These are phyloP conservation scores for Blastobotrys muscicola DNA, from an alignment of 805 yeast genomes.

Conservation along the genomic window DNA sequence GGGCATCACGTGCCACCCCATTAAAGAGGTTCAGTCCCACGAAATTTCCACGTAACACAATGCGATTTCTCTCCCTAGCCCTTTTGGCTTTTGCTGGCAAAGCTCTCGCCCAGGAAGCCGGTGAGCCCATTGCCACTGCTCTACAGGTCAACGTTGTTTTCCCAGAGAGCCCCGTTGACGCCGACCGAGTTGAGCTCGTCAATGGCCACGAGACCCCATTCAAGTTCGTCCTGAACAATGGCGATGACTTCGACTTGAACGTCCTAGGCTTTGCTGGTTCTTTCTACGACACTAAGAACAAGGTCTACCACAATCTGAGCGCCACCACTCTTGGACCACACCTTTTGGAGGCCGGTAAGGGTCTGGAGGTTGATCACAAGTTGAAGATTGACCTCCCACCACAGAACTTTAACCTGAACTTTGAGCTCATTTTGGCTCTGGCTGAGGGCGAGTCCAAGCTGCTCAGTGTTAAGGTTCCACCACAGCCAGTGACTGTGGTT, in stretches of 20 bases:
- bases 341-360: conserved; percentile 30
- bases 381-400: conserved; percentile 51
- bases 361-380: conserved; percentile 46
- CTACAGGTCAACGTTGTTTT: neutral
- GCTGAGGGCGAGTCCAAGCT: conserved; percentile 10
- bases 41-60: too few relatives aligned
- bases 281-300: conserved; percentile 12
- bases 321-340: conserved; percentile 55
- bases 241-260: conserved; percentile 16
- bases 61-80: neutral
- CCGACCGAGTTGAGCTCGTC: conserved; percentile 7
- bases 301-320: conserved; percentile 42
- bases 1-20: too few relatives aligned
- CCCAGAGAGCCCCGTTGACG: conserved; percentile 4
- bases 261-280: conserved; percentile 19
- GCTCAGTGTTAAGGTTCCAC: conserved; percentile 15
- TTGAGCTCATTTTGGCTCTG: conserved; percentile 9
- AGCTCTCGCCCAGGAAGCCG: conserved; percentile 6
- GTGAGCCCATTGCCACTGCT: neutral
- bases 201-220: conserved; percentile 22
- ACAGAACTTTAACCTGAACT: conserved; percentile 41
- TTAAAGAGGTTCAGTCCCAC: too few relatives aligned
- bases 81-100: conserved; percentile 5
- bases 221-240: conserved; percentile 18
- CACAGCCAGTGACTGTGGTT: conserved; percentile 30